Evolutionary conservation across 768 basidiomycete genomes (phyloP).

Genomic region (Exidia glandulosa): DNA sequence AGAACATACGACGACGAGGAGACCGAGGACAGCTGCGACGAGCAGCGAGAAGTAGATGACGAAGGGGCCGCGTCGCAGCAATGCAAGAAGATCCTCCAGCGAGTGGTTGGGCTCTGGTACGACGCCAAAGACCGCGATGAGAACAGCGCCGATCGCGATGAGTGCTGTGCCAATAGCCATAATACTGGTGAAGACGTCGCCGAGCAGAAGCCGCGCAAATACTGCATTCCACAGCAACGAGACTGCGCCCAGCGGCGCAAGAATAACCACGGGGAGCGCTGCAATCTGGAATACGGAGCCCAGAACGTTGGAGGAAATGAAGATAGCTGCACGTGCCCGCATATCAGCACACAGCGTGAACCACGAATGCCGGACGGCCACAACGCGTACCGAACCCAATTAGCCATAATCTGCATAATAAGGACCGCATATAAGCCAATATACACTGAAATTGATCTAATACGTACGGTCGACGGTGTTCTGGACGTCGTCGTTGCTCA

Average conservation of each 20-base stretch:
- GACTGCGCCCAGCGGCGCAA: constrained; percentile 87
- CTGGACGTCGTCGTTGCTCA: constrained; percentile 47
- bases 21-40: constrained; percentile 44
- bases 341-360: constrained; percentile 4
- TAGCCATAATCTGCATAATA: constrained; percentile 64
- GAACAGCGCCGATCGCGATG: constrained; percentile 78
- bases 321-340: constrained; percentile 35
- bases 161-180: constrained; percentile 80
- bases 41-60: constrained; percentile 72
- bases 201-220: constrained; percentile 74
- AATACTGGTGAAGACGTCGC: constrained; percentile 75
- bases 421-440: background rate
- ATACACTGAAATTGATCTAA: background rate
- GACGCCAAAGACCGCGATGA: constrained; percentile 87
- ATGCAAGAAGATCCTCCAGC: constrained; percentile 67
- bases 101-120: constrained; percentile 81
- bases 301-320: constrained; percentile 79
- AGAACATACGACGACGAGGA: constrained; percentile 50
- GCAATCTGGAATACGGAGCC: constrained; percentile 89
- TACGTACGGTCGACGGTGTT: constrained; percentile 73
- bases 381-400: constrained; percentile 59
- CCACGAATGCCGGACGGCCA: constrained; percentile 9
- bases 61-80: constrained; percentile 70
- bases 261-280: constrained; percentile 86
- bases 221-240: constrained; percentile 92